These are phyloP conservation scores for Cutaneotrichosporon dermatis DNA, from an alignment of 1,284 basidiomycete genomes.

Conservation along the genomic window DNA sequence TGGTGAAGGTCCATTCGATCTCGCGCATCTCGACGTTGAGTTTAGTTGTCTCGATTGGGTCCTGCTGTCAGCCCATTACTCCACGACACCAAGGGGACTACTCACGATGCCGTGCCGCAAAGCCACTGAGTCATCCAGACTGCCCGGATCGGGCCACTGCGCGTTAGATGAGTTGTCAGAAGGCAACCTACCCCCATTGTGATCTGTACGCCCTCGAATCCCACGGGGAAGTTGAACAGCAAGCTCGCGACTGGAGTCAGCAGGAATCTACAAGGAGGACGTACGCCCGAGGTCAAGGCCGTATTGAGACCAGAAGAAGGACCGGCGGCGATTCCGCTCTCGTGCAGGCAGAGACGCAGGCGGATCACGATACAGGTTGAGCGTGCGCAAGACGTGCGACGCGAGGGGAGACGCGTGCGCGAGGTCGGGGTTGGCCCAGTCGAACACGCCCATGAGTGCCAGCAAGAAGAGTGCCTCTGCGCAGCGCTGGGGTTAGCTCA, in stretches of 20 bases:
- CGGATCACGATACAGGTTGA: constrained; percentile 8
- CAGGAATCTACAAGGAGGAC: background rate
- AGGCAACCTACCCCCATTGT: background rate
- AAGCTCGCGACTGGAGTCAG: background rate
- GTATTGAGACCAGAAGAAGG: constrained; percentile 9
- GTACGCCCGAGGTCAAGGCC: background rate
- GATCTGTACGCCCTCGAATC: constrained; percentile 4
- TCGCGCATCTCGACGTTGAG: constrained; percentile 7
- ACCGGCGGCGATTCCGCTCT: constrained; percentile 7
- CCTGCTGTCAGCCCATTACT: background rate
- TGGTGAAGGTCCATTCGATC: constrained; percentile 1
- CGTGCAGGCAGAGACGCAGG: background rate
- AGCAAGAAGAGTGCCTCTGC: constrained; percentile 4
- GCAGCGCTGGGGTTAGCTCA: constrained; percentile 2
- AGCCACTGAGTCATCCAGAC: background rate
- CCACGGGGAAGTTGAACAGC: background rate
- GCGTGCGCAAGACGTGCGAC: background rate
- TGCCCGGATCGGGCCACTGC: background rate
- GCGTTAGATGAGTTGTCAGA: too few relatives aligned
- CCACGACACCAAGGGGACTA: too few relatives aligned
- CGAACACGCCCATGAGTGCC: constrained; percentile 7
- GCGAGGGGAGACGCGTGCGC: background rate
- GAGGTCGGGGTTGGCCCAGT: constrained; percentile 8
- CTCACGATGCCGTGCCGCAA: constrained; percentile 1
- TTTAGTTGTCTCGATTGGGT: constrained; percentile 1